Evolutionary conservation across 352 stramenopile genomes (phyloP).

Genomic region (Pythium phragmiticola): DNA sequence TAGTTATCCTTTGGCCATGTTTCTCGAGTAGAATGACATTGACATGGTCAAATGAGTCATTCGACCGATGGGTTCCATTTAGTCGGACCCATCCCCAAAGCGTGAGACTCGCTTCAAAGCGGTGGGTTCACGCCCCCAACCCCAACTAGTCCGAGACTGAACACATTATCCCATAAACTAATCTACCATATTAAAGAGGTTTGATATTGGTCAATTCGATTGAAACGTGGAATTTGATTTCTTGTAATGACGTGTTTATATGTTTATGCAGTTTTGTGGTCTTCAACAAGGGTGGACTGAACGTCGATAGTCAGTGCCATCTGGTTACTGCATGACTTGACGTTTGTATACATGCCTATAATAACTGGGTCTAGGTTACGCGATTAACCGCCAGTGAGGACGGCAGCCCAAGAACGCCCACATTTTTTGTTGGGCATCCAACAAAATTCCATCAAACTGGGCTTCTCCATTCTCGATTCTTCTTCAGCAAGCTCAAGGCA

Average conservation of each 20-base stretch:
- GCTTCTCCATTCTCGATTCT: constrained; percentile 10
- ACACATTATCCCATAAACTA: neutral
- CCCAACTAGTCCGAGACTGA: neutral
- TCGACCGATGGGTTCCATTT: constrained; percentile 11
- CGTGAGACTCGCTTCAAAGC: constrained; percentile 14
- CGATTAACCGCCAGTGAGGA: neutral
- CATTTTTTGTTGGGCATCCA: constrained; percentile 1
- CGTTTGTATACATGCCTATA: neutral
- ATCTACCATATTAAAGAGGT: neutral
- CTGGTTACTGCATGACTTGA: neutral
- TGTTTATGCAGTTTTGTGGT: too few species aligned
- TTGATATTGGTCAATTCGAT: neutral
- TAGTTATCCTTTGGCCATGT: too few species aligned
- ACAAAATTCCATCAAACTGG: neutral
- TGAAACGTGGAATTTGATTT: too few species aligned
- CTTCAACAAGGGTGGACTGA: neutral
- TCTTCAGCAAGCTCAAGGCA: neutral
- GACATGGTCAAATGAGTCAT: too few species aligned
- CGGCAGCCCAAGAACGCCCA: neutral
- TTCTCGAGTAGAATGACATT: too few species aligned
- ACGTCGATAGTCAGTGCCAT: constrained; percentile 5
- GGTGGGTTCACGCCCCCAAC: constrained; percentile 7
- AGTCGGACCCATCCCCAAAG: constrained; percentile 15
- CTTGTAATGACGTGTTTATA: too few species aligned
- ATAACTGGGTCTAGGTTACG: neutral